These are phyloP conservation scores for Cercis canadensis DNA, from an alignment of 306 rosid genomes.

Conservation along the genomic window DNA sequence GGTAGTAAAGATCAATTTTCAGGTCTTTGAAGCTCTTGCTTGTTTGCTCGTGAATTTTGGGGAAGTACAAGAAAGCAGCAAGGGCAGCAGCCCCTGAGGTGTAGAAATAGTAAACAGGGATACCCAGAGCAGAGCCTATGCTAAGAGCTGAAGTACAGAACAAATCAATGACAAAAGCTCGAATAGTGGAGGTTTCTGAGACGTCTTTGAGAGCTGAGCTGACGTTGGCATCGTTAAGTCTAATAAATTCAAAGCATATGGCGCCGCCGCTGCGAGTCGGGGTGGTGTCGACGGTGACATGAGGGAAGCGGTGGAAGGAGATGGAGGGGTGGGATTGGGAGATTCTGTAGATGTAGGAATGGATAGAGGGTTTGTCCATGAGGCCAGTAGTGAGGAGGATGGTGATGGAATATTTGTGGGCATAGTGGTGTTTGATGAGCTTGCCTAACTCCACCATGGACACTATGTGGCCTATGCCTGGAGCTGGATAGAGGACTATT, in stretches of 20 bases:
- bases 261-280: neutral
- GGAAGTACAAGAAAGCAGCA: slow-evolving; percentile 3
- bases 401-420: slow-evolving; percentile 35
- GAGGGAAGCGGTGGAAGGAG: slow-evolving; percentile 42
- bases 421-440: slow-evolving; percentile 33
- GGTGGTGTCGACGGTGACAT: neutral
- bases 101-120: slow-evolving; percentile 43
- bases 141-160: slow-evolving; percentile 36
- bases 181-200: neutral
- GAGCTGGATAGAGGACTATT: slow-evolving; percentile 41
- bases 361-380: slow-evolving; percentile 14
- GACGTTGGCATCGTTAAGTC: slow-evolving; percentile 23
- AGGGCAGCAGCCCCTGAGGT: slow-evolving; percentile 36
- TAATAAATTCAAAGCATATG: slow-evolving; percentile 9
- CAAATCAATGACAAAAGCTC: slow-evolving; percentile 41
- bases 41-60: slow-evolving; percentile 16
- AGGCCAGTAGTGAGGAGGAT: slow-evolving; percentile 37
- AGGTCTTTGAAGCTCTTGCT: slow-evolving; percentile 31
- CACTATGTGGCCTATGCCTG: slow-evolving; percentile 43
- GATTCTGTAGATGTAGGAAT: slow-evolving; percentile 32
- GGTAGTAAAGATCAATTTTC: neutral
- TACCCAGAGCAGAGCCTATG: slow-evolving; percentile 10
- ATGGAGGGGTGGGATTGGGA: slow-evolving; percentile 40
- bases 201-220: slow-evolving; percentile 22
- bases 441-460: slow-evolving; percentile 53